phyloP scores from a whole-genome alignment of 2,329 filamentous ascomycete genomes.

The Zalaria obscura region DNA sequence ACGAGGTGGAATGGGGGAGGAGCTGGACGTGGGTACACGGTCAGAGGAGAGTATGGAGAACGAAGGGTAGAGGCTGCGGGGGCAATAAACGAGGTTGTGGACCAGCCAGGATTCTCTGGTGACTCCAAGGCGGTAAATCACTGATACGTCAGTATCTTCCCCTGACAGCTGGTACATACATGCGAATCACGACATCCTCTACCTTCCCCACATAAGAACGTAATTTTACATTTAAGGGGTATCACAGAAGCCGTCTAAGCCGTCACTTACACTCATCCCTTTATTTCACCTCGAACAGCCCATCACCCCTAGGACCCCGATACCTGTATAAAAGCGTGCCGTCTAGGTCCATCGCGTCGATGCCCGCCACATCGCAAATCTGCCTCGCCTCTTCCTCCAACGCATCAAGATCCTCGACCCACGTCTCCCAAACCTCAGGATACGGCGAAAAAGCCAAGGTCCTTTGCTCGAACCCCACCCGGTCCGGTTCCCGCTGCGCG shows the following conservation, averaged over 20 bases:
- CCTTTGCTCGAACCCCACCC: no score
- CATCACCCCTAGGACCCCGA: constrained; percentile 2
- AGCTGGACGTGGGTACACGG: no score
- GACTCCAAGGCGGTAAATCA: background rate
- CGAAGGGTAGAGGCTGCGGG: background rate
- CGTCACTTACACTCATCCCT: no score
- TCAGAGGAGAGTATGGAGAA: background rate
- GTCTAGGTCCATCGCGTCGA: constrained; percentile 13
- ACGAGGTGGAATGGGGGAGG: no score
- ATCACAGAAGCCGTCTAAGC: no score
- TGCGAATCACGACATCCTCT: no score
- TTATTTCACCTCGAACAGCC: background rate
- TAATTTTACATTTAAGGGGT: no score
- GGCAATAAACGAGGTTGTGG: background rate
- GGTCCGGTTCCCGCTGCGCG: no score
- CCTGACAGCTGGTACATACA: no score
- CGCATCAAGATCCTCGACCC: constrained; percentile 10
- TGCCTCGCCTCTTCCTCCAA: constrained; percentile 12
- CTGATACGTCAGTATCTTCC: background rate
- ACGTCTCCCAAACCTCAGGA: constrained; percentile 13
- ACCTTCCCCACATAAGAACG: no score
- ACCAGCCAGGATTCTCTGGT: background rate
- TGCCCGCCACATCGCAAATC: constrained; percentile 14
- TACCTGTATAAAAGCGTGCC: constrained; percentile 13
- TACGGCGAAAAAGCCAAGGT: background rate